phyloP scores from a whole-genome alignment of 257 asterid genomes.

The Voacanga thouarsii region DNA sequence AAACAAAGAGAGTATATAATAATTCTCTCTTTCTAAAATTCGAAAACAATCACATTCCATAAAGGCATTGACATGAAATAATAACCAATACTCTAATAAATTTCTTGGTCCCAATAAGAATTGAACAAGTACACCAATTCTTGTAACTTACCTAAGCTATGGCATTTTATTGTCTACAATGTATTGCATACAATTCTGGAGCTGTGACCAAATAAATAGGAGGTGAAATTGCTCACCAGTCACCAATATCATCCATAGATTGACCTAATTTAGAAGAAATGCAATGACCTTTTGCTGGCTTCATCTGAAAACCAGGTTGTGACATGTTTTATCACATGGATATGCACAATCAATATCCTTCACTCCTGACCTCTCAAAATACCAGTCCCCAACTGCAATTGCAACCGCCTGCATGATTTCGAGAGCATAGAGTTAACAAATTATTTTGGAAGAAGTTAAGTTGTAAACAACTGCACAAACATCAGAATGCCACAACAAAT shows the following conservation, averaged over 20 bases:
- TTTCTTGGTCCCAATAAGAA: not conserved
- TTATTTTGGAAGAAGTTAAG: too few species aligned
- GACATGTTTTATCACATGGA: constrained; percentile 88
- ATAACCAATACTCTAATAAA: not conserved
- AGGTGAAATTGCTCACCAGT: constrained; percentile 31
- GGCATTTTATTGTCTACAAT: constrained; percentile 7
- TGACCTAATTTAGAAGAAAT: constrained; percentile 8
- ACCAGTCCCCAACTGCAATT: constrained; percentile 92
- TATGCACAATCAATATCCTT: constrained; percentile 83
- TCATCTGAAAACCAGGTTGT: constrained; percentile 73
- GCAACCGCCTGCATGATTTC: constrained; percentile 60
- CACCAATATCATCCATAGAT: constrained; percentile 24
- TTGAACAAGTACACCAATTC: not conserved
- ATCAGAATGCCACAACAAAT: not conserved
- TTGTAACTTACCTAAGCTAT: not conserved
- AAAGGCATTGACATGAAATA: not conserved
- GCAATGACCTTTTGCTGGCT: constrained; percentile 17
- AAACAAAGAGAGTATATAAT: too few species aligned
- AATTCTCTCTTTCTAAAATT: too few species aligned
- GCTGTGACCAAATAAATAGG: constrained; percentile 14
- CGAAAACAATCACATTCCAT: not conserved
- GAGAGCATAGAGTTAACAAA: not conserved
- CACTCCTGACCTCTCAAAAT: constrained; percentile 48
- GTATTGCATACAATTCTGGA: not conserved
- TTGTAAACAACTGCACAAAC: not conserved